These are phyloP conservation scores for Aegle marmelos DNA, from an alignment of 345 rosid species.

Conservation along the genomic window DNA sequence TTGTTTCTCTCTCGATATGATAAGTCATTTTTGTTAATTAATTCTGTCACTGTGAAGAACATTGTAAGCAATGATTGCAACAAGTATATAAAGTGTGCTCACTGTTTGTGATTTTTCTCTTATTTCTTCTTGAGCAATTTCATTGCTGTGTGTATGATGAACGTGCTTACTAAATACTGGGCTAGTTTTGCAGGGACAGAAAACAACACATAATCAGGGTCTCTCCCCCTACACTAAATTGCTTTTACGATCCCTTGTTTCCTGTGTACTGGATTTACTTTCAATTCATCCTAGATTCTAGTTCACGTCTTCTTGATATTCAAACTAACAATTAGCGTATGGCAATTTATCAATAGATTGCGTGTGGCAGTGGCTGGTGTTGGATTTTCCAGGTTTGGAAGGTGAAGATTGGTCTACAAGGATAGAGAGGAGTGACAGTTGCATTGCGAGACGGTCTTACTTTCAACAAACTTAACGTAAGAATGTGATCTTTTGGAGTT, in stretches of 20 bases:
- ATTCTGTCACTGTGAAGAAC: background rate
- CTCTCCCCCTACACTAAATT: background rate
- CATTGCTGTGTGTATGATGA: background rate
- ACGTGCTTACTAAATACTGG: background rate
- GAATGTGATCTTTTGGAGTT: too few species aligned
- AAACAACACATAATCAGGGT: background rate
- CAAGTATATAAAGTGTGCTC: background rate
- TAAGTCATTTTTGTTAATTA: background rate
- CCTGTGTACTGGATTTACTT: background rate
- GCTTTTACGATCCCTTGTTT: background rate
- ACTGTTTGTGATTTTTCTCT: background rate
- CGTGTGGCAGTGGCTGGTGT: background rate
- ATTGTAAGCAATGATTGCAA: background rate
- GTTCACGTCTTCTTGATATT: background rate
- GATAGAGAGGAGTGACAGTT: too few species aligned
- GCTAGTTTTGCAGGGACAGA: background rate
- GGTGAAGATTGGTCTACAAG: too few species aligned
- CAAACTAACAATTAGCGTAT: background rate
- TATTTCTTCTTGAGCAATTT: background rate
- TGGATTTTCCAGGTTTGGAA: too few species aligned
- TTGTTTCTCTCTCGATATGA: background rate
- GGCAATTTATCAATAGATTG: background rate
- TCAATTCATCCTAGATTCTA: background rate
- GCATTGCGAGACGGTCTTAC: too few species aligned
- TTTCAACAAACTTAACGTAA: too few species aligned